These are phyloP conservation scores for Epithemia pelagica DNA, from an alignment of 108 stramenopile genomes.

Conservation along the genomic window DNA sequence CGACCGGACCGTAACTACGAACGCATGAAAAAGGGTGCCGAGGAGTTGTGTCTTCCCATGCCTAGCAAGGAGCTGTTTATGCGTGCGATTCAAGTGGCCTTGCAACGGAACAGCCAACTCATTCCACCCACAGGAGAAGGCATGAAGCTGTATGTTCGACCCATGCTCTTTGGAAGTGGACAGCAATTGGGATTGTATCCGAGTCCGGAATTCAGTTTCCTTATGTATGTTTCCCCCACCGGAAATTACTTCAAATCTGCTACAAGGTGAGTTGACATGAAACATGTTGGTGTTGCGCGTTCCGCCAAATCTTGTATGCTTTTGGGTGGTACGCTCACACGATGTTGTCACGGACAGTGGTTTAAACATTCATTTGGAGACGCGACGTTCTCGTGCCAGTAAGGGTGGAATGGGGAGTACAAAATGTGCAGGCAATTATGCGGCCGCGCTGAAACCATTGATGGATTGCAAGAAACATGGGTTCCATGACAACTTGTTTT, in stretches of 20 bases:
- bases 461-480: constrained; percentile 78
- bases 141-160: constrained; percentile 74
- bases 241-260: constrained; percentile 75
- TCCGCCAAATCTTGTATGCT: neutral
- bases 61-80: constrained; percentile 61
- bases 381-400: constrained; percentile 57
- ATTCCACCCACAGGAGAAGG: constrained; percentile 72
- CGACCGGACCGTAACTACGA: constrained; percentile 70
- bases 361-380: constrained; percentile 74
- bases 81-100: constrained; percentile 51
- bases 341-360: too few relatives aligned
- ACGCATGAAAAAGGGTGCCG: constrained; percentile 57
- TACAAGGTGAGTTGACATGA: constrained; percentile 3
- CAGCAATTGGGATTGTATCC: constrained; percentile 73
- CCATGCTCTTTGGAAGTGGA: constrained; percentile 54
- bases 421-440: constrained; percentile 79
- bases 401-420: constrained; percentile 66
- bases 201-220: constrained; percentile 49
- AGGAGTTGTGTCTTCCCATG: constrained; percentile 62
- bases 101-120: constrained; percentile 54
- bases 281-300: neutral
- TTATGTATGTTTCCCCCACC: constrained; percentile 75
- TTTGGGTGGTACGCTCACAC: too few relatives aligned
- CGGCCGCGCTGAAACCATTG: constrained; percentile 60
- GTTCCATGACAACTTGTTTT: constrained; percentile 74